These are phyloP conservation scores for Boletus sp. DNA, from an alignment of 1,284 basidiomycete species.

Conservation along the genomic window DNA sequence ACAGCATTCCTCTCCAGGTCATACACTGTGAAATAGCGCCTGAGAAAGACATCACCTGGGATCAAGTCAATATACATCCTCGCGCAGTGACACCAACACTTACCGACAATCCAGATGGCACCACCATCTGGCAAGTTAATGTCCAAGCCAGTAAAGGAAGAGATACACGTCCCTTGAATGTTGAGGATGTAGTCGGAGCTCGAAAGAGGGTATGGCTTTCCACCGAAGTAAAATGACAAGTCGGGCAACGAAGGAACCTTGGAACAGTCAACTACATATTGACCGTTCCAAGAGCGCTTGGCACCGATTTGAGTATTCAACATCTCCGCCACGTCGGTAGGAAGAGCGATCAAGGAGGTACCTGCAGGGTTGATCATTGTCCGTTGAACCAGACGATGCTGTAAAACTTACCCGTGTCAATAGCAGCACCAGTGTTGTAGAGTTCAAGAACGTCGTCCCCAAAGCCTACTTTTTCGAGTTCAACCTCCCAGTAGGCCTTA, in stretches of 20 bases:
- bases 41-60: conserved; percentile 83
- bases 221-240: conserved; percentile 83
- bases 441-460: conserved; percentile 86
- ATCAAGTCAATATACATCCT: conserved; percentile 15
- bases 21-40: conserved; percentile 94
- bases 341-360: conserved; percentile 90
- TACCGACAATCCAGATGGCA: conserved; percentile 93
- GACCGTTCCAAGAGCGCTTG: conserved; percentile 91
- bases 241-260: conserved; percentile 87
- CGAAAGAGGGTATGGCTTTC: conserved; percentile 80
- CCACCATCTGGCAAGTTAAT: conserved; percentile 89
- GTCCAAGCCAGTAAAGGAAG: conserved; percentile 92
- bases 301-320: conserved; percentile 96
- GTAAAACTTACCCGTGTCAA: conserved; percentile 80
- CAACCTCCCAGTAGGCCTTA: conserved; percentile 99
- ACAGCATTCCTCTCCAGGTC: conserved; percentile 86
- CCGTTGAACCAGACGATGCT: neutral
- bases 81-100: conserved; percentile 33
- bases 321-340: conserved; percentile 97
- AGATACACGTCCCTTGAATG: conserved; percentile 91
- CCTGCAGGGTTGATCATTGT: conserved; percentile 47
- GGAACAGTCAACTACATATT: conserved; percentile 91
- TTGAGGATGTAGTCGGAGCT: conserved; percentile 90
- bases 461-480: conserved; percentile 84
- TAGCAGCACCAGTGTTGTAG: conserved; percentile 92